Base-by-base conservation (phyloP, 208 protist genomes). In the Leishmania aethiopica region DNA sequence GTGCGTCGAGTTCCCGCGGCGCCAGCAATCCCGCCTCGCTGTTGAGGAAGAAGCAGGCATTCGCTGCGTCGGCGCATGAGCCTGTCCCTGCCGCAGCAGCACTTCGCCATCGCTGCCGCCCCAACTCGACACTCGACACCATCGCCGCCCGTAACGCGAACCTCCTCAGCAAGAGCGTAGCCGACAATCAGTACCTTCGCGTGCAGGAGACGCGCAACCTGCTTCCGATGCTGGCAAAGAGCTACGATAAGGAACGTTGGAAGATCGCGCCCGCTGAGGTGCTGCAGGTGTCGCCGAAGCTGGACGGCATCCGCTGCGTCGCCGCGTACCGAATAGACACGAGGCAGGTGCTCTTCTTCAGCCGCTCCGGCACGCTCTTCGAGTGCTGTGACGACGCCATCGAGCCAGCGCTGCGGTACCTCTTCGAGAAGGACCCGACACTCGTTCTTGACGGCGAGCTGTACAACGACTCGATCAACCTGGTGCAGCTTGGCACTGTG, bases 241-340 rank as follows among this genome's bases (percentile, higher is more conserved):
- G 85, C 85, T 96, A 86, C 81, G 85, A 90, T 17, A 93, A 95
- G 57, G 92, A 95, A 71, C 42, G 37, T 15, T 62, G 79, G 28
- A 93, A 90, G 83, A 96, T 96, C 79, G 82, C 67, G 2, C 62
- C 78, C 5, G 77, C 80, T 17, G 95, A 96, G 71, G 45, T 86
- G 69, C 32, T 97, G 28, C 85, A 81, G 22, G 91, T 95, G 42
- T 98, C 95, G 10, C 95, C 95, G 2, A 98, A 98, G 88, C 90
- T 98, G 28, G 95, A 98, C 64, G 95, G 95, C 51, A 94, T 98
- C n/a, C 95, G 95, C 59, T 98, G 95, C 79, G 79, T 98, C 45
- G 92, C 88, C 19, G 88, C 93, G 22, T 96, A 92, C 86, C 90
- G 96, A 83, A 45, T 49, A 0, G 73, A 88, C 77, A 85, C 89